phyloP scores from a whole-genome alignment of 2,329 filamentous ascomycete species.

The Leptographium galeiforme region DNA sequence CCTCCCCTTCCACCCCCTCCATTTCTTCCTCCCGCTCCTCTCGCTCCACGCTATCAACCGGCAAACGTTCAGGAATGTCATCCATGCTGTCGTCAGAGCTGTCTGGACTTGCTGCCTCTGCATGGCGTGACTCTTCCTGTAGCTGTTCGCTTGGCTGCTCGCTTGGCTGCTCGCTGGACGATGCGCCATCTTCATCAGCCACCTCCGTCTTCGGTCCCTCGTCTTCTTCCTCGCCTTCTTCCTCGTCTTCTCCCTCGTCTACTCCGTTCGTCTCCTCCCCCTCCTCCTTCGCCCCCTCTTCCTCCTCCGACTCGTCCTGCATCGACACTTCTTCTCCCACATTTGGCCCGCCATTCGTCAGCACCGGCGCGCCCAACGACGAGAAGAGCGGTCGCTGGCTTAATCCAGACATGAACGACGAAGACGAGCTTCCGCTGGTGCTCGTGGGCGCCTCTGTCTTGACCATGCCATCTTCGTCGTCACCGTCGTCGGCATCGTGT shows the following conservation, averaged over 20 bases:
- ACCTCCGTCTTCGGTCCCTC: neutral
- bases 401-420: too few relatives aligned
- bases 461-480: too few relatives aligned
- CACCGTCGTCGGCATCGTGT: too few relatives aligned
- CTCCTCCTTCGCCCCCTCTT: neutral
- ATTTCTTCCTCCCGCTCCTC: too few relatives aligned
- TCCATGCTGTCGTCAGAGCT: constrained; percentile 1
- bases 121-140: neutral
- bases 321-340: too few relatives aligned
- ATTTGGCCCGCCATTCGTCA: too few relatives aligned
- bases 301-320: neutral
- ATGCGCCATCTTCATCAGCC: neutral
- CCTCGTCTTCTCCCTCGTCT: neutral
- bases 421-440: too few relatives aligned
- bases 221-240: neutral
- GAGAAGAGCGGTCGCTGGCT: too few relatives aligned
- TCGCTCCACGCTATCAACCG: too few relatives aligned
- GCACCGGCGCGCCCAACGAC: too few relatives aligned
- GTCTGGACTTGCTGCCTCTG: neutral
- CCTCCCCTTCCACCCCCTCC: too few relatives aligned
- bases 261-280: neutral
- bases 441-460: too few relatives aligned
- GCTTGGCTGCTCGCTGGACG: neutral
- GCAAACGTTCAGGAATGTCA: neutral
- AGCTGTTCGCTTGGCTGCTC: neutral